Evolutionary conservation across 106 monocot species (phyloP).

Genomic region (Dendrobium chrysotoxum): DNA sequence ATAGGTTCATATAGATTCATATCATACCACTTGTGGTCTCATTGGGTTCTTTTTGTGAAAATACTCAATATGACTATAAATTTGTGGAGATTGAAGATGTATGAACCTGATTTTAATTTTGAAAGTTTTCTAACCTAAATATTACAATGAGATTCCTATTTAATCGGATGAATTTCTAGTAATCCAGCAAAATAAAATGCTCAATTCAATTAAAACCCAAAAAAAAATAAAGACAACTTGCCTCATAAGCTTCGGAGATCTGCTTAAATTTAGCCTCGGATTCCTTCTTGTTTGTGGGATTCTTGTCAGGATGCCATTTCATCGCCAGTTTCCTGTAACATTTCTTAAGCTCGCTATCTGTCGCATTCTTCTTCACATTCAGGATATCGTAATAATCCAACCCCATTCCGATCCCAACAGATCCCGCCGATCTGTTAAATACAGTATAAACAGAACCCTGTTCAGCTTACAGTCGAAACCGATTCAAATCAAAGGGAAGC

Average conservation of each 20-base stretch:
- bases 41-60: no score
- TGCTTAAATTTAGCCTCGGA: slow-evolving; percentile 57
- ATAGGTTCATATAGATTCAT: no score
- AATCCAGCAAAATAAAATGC: neutral
- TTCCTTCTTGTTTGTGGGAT: slow-evolving; percentile 36
- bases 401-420: slow-evolving; percentile 23
- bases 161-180: no score
- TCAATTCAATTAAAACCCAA: neutral
- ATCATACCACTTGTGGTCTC: no score
- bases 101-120: no score
- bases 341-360: slow-evolving; percentile 50
- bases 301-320: slow-evolving; percentile 69
- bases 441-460: neutral
- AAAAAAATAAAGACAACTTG: neutral
- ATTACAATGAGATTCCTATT: no score
- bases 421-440: neutral
- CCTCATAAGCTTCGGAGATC: slow-evolving; percentile 60
- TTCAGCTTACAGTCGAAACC: neutral
- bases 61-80: no score
- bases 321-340: slow-evolving; percentile 39
- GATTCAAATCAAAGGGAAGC: neutral
- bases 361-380: slow-evolving; percentile 19
- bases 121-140: no score
- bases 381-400: slow-evolving; percentile 47
- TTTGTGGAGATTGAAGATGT: no score